phyloP scores from a whole-genome alignment of 345 rosid species.

The Anacardium occidentale region DNA sequence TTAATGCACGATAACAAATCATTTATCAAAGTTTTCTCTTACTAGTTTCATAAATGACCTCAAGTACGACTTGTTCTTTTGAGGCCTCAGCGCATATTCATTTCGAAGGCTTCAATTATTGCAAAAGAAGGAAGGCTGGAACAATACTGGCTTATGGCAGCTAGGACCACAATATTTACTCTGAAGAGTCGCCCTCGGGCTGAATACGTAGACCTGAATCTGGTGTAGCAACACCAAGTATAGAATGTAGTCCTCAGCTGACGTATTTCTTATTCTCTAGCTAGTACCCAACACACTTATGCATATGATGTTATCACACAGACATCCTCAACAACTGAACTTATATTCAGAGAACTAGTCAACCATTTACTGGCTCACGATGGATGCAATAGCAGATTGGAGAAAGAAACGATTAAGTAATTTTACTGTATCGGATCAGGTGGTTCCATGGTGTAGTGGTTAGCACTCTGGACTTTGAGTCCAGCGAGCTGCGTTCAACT shows the following conservation, averaged over 20 bases:
- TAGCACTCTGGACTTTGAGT: conserved; percentile 78
- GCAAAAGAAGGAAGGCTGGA: no score
- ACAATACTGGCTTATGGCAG: no score
- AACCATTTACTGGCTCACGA: no score
- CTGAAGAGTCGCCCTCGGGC: conserved; percentile 26
- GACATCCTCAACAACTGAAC: no score
- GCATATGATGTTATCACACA: no score
- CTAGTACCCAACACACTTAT: not conserved
- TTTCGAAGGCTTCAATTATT: not conserved
- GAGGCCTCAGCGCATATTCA: no score
- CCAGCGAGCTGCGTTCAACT: conserved; percentile 98
- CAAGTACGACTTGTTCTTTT: no score
- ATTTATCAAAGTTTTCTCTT: no score
- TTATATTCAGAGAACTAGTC: no score
- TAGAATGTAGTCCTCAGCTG: not conserved
- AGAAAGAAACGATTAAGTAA: not conserved
- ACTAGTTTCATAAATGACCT: no score
- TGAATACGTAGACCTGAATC: conserved; percentile 18
- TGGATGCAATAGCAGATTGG: not conserved
- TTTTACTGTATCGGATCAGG: no score
- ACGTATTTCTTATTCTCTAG: not conserved
- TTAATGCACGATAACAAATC: no score
- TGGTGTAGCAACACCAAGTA: not conserved
- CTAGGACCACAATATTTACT: conserved; percentile 19
- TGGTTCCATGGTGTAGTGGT: conserved; percentile 17